These are phyloP conservation scores for Lactarius akahatsu DNA, from an alignment of 768 basidiomycete species.

Conservation along the genomic window DNA sequence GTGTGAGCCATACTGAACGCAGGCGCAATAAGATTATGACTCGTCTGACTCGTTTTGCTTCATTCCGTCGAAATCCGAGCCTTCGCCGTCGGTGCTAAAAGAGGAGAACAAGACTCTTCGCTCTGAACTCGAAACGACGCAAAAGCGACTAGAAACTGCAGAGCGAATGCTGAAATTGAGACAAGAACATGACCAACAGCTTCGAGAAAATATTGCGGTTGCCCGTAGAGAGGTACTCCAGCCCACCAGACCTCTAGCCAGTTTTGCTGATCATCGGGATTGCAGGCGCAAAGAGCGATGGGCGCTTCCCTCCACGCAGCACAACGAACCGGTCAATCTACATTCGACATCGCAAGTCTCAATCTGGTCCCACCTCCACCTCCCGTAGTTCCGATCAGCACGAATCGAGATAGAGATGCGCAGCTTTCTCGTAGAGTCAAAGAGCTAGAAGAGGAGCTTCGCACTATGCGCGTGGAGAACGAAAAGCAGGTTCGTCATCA, in stretches of 20 bases:
- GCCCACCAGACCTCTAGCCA: neutral
- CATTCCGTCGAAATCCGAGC: constrained; percentile 61
- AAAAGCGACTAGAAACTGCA: constrained; percentile 56
- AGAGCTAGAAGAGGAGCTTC: constrained; percentile 80
- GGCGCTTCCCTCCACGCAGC: constrained; percentile 58
- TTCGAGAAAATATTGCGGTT: constrained; percentile 79
- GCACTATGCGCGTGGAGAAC: constrained; percentile 62
- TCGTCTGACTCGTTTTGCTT: constrained; percentile 80
- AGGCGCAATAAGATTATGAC: constrained; percentile 42
- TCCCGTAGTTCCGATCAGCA: constrained; percentile 54
- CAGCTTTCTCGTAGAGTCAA: constrained; percentile 52
- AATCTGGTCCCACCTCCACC: constrained; percentile 51
- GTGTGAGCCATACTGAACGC: constrained; percentile 6
- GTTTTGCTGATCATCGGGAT: constrained; percentile 2
- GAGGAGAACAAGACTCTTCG: constrained; percentile 69
- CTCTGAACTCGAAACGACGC: constrained; percentile 55
- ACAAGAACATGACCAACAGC: constrained; percentile 74
- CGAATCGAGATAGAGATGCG: constrained; percentile 52
- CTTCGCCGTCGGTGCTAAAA: constrained; percentile 49
- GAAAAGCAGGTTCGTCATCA: constrained; percentile 68
- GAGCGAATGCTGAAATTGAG: constrained; percentile 66
- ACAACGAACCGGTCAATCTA: constrained; percentile 43
- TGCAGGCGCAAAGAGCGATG: constrained; percentile 77
- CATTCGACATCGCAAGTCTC: constrained; percentile 53
- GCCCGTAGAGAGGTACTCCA: constrained; percentile 59